Evolutionary conservation across 768 basidiomycete genomes (phyloP), one percentile per base, ranked within the genome.

Genomic region (Mycena polygramma): DNA sequence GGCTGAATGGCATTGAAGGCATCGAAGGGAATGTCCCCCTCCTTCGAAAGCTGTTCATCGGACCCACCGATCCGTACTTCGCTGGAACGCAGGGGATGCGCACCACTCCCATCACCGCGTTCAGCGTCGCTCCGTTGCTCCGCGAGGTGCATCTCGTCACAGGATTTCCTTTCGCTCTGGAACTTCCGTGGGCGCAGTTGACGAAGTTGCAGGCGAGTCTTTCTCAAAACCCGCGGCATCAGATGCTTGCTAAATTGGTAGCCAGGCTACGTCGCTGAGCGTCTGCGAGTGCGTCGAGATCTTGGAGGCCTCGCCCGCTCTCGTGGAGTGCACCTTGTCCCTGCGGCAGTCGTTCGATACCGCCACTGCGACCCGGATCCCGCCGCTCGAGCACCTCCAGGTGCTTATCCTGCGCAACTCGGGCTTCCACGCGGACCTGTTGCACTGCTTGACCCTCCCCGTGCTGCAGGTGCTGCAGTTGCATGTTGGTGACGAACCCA

Each of bases 131-230:
- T 9, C 68, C 68, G 5, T 52, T 36, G 35, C 63, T 69, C 41
- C 68, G 68, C 62, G 68, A 69, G 51, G 68, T 69, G 30, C 68
- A 60, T 52, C 68, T 69, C 35, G 63, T 69, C 35, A 69, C 68
- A 9, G 68, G 68, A 30, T 69, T 64, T 48, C 68, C 68, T 2
- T 69, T 69, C 51, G 60, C 62, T n/a, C 39, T 69, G 4, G 68
- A 69, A 22, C 63, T 69, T 20, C 68, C 68, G 3, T 69, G 62
- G 68, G 68, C 55, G 22, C 68, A 64, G 20, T 48, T 69, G 24
- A 57, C 48, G n/a, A 64, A 64, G 36, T 57, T 57, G 55, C 55
- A 57, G 55, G 55, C 17, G 13, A 57, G 55, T 17, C 41, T 15
- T 15, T 10, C 41, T 10, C 41, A 11, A 41, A 41, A 41, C 2